Base-by-base conservation (phyloP, 768 basidiomycete species). In the Lactarius vividus region DNA sequence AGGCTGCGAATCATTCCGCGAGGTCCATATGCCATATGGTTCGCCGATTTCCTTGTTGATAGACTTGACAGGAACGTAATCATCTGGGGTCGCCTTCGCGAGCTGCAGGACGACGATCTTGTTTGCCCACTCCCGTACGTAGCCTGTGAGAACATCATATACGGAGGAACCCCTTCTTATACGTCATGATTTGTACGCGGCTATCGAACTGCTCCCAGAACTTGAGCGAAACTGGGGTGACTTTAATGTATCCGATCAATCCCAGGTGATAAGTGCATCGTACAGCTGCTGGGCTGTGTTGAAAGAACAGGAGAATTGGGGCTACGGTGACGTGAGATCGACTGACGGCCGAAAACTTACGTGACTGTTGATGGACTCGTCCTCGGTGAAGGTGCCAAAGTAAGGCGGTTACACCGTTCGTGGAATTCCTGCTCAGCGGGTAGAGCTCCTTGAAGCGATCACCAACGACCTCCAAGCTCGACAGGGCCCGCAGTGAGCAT, bases 281-380 rank as follows among this genome's bases (percentile, higher is more conserved):
- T 76, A 77, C 61, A 75, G 69, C 68, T 73, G 76, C 33, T 74
- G 74, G 5, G 74, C 74, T 1, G 67, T 69, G 54, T 76, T 72
- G 65, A 73, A 73, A 3, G 69, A 73, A 44, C 71, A 31, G 54
- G 73, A 71, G 60, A 75, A 75, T 72, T 73, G 73, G 1, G 73
- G 75, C 71, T 73, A 28, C 23, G 18, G 52, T 31, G 31, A 33
- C 4, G 20, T 60, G 6, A 55, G 39, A 55, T 16, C 29, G 2
- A 23, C 20, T 33, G 4, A 20, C 18, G 37, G 8, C 33, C 18
- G 13, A 9, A 28, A 16, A 63, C 65, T 66, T 37, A 66, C 65
- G 20, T 66, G 65, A 3, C 65, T 62, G n/a, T 62, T 52, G 6
- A 64, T 59, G 26, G 59, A 66, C 39, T 59, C 0, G 23, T 59